Conservation (phyloP, 441 rosid genomes). For the Biscutella laevigata region DNA sequence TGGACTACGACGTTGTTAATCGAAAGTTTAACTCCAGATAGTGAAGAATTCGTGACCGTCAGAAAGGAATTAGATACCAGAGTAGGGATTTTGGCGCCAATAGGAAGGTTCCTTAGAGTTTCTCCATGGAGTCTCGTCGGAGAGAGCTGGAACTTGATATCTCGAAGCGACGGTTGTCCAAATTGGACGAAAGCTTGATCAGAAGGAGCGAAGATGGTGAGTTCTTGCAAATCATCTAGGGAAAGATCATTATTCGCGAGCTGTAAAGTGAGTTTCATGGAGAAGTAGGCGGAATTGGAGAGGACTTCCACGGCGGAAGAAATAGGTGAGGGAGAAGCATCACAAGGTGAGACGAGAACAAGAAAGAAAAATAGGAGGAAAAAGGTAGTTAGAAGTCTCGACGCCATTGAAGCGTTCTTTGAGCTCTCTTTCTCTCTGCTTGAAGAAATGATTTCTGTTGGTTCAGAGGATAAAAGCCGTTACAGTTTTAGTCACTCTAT, state of each 20-base stretch:
- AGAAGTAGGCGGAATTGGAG: slow-evolving; percentile 33
- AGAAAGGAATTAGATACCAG: slow-evolving; percentile 20
- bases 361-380: not conserved
- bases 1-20: slow-evolving; percentile 26
- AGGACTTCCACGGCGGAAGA: slow-evolving; percentile 25
- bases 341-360: not conserved
- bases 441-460: not conserved
- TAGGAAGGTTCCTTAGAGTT: slow-evolving; percentile 19
- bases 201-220: slow-evolving; percentile 34
- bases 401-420: slow-evolving; percentile 26
- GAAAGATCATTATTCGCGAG: slow-evolving; percentile 18
- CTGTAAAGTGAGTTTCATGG: slow-evolving; percentile 36
- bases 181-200: slow-evolving; percentile 23
- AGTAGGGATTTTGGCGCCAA: slow-evolving; percentile 32
- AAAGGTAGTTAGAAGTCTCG: slow-evolving; percentile 14
- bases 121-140: slow-evolving; percentile 23
- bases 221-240: slow-evolving; percentile 23
- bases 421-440: slow-evolving; percentile 1
- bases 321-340: slow-evolving; percentile 14
- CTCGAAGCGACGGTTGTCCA: slow-evolving; percentile 31
- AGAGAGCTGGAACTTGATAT: slow-evolving; percentile 29
- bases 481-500: not conserved
- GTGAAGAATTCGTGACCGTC: slow-evolving; percentile 16
- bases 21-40: not conserved
- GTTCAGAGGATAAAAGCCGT: slow-evolving; percentile 8